Evolutionary conservation across 257 asterid genomes (phyloP), one percentile per base, ranked within the genome.

Genomic region (Nicotiana tabacum): DNA sequence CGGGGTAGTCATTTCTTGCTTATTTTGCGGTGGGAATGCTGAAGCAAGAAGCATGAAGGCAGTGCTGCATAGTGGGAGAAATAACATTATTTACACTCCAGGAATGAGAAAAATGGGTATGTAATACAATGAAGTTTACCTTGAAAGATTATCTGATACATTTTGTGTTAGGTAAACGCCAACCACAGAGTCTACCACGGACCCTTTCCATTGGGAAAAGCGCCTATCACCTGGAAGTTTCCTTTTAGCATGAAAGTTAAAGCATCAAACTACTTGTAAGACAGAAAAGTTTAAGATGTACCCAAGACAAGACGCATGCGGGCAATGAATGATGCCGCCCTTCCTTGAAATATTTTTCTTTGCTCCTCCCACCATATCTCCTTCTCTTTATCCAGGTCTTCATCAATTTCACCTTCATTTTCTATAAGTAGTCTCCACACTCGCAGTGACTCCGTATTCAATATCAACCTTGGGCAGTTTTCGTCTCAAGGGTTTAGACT

Each of bases 101-200:
- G 11, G 32, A 58, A 39, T 27, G 37, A 68, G 35, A 80, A 56
- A 24, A 46, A 35, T 21, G 56, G 48, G 29, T 10, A 66, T 60
- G n/a, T 16, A 67, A 48, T 64, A 78, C 43, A 48, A 78, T 51
- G n/a, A 17, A 53, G 27, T 77, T 35, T 89, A 92, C 97, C 94
- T 92, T 13, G 97, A 92, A 12, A 81, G 85, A 81, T 51, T 7
- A 77, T 92, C 95, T 2, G 81, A 58, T 5, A 90, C 94, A 82
- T 92, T 92, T 86, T 91, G 95, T 80, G 95, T 92, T 35, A 92
- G 90, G 82, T 66, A 88, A 51, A 90, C 95, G 43, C 95, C 97
- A 58, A 89, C 82, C 7, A 88, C 84, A 9, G 95, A 92, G 68
- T 90, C 93, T 29, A 91, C 83, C 8, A 90, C 90, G 5, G 95